Conservation (phyloP, 2,329 filamentous ascomycete species). For the Fusarium cicatricum region DNA sequence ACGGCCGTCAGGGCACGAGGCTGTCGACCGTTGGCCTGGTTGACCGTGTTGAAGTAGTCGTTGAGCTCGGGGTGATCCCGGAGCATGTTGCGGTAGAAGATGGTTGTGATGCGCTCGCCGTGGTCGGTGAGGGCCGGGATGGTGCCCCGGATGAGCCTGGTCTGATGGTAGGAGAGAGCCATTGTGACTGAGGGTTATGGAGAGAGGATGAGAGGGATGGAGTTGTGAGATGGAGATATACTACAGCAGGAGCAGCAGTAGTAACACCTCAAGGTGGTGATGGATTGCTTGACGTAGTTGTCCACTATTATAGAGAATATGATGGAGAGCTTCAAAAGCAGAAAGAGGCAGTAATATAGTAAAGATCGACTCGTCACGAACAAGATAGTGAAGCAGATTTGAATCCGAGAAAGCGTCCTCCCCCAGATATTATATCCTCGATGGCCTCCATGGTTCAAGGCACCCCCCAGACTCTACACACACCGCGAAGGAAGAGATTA, state of each 20-base stretch:
- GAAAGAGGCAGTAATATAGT: neutral
- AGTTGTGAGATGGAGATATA: neutral
- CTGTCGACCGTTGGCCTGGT: conserved; percentile 48
- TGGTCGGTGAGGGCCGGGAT: conserved; percentile 73
- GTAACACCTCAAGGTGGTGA: neutral
- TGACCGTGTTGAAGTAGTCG: conserved; percentile 70
- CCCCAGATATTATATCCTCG: conserved; percentile 38
- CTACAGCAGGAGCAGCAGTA: conserved; percentile 8
- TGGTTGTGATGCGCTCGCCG: conserved; percentile 72
- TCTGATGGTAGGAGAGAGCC: conserved; percentile 62
- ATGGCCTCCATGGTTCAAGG: conserved; percentile 17
- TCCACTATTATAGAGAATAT: neutral
- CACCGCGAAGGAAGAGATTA: conserved; percentile 24
- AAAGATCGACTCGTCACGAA: conserved; percentile 15
- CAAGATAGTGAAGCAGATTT: conserved; percentile 12
- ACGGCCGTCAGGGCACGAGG: conserved; percentile 47
- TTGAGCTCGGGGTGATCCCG: conserved; percentile 70
- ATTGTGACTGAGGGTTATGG: conserved; percentile 29
- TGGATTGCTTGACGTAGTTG: neutral
- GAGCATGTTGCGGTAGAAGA: conserved; percentile 77
- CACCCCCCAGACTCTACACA: too few species aligned
- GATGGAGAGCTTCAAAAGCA: neutral
- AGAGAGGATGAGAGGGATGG: neutral
- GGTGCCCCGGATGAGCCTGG: conserved; percentile 72
- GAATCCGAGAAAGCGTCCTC: conserved; percentile 19